phyloP scores from a whole-genome alignment of 345 rosid genomes.

The Ricinus communis region DNA sequence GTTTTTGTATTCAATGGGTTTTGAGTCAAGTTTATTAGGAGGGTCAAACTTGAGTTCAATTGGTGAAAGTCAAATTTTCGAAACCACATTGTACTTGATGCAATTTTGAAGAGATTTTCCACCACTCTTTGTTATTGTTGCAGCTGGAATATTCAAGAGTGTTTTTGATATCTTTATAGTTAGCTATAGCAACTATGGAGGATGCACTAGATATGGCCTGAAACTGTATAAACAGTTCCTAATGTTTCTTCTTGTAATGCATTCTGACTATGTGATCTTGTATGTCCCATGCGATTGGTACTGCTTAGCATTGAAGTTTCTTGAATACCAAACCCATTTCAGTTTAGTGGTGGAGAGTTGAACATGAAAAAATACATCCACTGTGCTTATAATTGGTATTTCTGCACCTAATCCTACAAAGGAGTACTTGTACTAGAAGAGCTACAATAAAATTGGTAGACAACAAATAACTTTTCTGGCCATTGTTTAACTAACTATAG shows the following conservation, averaged over 20 bases:
- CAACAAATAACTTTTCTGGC: background rate
- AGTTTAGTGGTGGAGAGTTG: background rate
- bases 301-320: slow-evolving; percentile 4
- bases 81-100: background rate
- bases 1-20: slow-evolving; percentile 6
- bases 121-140: background rate
- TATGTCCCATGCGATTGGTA: background rate
- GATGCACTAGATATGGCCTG: background rate
- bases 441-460: background rate
- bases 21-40: slow-evolving; percentile 8
- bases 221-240: background rate
- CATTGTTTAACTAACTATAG: background rate
- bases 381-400: background rate
- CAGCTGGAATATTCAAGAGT: background rate
- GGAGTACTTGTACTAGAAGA: background rate
- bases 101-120: background rate
- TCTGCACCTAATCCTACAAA: background rate
- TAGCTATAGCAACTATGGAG: background rate
- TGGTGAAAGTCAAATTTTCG: background rate
- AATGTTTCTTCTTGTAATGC: background rate
- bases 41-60: background rate
- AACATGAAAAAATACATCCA: background rate
- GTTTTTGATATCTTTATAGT: background rate
- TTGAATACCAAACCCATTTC: background rate
- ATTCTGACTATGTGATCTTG: background rate